Percentiles rank a stretch among this genome's conserved stretches.
Evolutionary conservation across 208 protist genomes (phyloP).

Genomic region (Herpetomonas samuelpessoai): DNA sequence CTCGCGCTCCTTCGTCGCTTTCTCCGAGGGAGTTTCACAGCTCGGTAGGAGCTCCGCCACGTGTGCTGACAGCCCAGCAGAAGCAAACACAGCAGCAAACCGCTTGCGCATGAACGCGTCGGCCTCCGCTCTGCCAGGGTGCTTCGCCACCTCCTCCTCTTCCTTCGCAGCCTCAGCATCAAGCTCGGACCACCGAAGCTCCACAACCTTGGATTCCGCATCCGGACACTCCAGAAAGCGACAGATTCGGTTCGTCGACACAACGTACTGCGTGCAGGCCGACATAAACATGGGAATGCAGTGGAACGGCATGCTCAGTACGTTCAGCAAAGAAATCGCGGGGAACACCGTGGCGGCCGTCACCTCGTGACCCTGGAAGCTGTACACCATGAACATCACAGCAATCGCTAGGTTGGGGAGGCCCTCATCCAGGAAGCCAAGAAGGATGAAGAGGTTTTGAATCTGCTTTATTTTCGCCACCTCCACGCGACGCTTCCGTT

Average conservation of each 20-base stretch:
- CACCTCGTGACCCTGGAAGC: conserved; percentile 50
- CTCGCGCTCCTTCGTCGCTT: no score
- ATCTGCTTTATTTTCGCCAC: conserved; percentile 35
- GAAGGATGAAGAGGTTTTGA: conserved; percentile 28
- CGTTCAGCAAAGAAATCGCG: conserved; percentile 84
- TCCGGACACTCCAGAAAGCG: conserved; percentile 64
- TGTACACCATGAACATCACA: conserved; percentile 54
- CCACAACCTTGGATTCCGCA: neutral
- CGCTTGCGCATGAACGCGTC: conserved; percentile 1
- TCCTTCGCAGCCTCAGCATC: no score
- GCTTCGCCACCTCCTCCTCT: conserved; percentile 1
- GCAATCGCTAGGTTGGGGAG: conserved; percentile 68
- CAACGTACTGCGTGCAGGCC: conserved; percentile 53
- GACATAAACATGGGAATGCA: conserved; percentile 82
- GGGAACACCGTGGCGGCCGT: conserved; percentile 86
- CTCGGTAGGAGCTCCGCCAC: no score
- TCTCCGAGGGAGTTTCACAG: no score
- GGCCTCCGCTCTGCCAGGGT: neutral
- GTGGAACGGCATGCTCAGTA: conserved; percentile 87
- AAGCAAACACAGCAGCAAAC: no score
- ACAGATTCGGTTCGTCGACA: conserved; percentile 69
- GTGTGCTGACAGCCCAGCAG: no score
- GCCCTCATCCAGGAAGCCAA: conserved; percentile 57
- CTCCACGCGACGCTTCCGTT: conserved; percentile 41
- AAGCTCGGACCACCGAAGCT: no score